These are phyloP conservation scores for Rhodofomes roseus DNA, from an alignment of 1,284 basidiomycete genomes.

Conservation along the genomic window DNA sequence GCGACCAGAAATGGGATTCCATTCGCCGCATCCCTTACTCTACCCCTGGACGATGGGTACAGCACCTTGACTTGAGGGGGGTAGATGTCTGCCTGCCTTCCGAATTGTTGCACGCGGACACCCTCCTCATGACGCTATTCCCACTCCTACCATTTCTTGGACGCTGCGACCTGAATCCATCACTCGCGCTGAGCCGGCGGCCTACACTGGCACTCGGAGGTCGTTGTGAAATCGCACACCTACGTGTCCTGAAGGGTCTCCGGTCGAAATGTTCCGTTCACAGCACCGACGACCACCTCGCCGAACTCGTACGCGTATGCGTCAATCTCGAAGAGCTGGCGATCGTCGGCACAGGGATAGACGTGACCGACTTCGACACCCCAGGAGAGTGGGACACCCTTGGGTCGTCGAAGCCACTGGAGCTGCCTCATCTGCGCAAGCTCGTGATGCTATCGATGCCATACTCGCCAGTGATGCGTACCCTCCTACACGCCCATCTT, in stretches of 20 bases:
- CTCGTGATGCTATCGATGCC: slow-evolving; percentile 67
- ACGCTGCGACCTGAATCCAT: slow-evolving; percentile 55
- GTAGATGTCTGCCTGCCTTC: slow-evolving; percentile 41
- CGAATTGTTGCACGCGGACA: slow-evolving; percentile 52
- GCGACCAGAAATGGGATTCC: slow-evolving; percentile 82
- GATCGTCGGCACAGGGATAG: slow-evolving; percentile 56
- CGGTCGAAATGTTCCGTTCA: slow-evolving; percentile 22
- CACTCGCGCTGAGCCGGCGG: slow-evolving; percentile 57
- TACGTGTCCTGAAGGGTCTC: slow-evolving; percentile 64
- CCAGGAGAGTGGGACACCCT: slow-evolving; percentile 21
- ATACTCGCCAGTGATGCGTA: slow-evolving; percentile 58
- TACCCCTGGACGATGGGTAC: slow-evolving; percentile 81
- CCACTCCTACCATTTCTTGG: slow-evolving; percentile 68
- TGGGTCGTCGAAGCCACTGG: slow-evolving; percentile 36
- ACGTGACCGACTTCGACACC: slow-evolving; percentile 30
- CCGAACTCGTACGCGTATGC: slow-evolving; percentile 52
- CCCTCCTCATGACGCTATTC: slow-evolving; percentile 58
- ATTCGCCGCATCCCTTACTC: slow-evolving; percentile 81
- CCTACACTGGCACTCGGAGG: slow-evolving; percentile 51
- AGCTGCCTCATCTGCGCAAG: slow-evolving; percentile 58
- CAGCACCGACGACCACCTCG: slow-evolving; percentile 28
- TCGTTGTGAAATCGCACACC: slow-evolving; percentile 46
- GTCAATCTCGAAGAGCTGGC: slow-evolving; percentile 64
- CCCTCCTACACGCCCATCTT: slow-evolving; percentile 57
- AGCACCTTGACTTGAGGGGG: slow-evolving; percentile 62